phyloP scores from a whole-genome alignment of 2,329 filamentous ascomycete species.

The Aureobasidium melanogenum region DNA sequence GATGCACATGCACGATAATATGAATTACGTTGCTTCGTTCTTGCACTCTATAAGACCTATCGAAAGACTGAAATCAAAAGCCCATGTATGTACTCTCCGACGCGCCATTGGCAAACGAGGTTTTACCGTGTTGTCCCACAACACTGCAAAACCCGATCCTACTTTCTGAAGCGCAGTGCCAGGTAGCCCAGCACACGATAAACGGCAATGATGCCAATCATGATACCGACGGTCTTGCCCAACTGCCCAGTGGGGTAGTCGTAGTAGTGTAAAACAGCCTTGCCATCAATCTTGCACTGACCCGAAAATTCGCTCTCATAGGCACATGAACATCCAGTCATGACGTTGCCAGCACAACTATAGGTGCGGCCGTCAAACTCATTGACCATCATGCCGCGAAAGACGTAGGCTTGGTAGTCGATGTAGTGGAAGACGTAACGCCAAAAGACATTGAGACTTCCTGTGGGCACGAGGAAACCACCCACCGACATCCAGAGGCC shows the following conservation, averaged over 20 bases:
- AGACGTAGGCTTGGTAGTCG: conserved; percentile 75
- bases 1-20: too few relatives aligned
- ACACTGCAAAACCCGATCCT: background rate
- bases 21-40: background rate
- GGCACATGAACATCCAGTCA: conserved; percentile 53
- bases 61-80: background rate
- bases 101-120: background rate
- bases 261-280: conserved; percentile 56
- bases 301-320: conserved; percentile 51
- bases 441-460: conserved; percentile 70
- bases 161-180: conserved; percentile 7
- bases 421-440: conserved; percentile 80
- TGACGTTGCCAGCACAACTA: conserved; percentile 38
- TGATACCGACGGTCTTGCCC: conserved; percentile 13
- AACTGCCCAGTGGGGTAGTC: conserved; percentile 48
- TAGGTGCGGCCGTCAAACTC: conserved; percentile 61
- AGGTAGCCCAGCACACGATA: conserved; percentile 9
- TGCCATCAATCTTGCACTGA: conserved; percentile 59
- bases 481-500: conserved; percentile 80
- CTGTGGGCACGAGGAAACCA: conserved; percentile 67
- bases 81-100: background rate
- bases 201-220: conserved; percentile 13
- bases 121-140: background rate
- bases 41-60: background rate
- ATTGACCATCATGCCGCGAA: conserved; percentile 86